phyloP scores from a whole-genome alignment of 2,329 filamentous ascomycete genomes.

The Neonectria sp. region DNA sequence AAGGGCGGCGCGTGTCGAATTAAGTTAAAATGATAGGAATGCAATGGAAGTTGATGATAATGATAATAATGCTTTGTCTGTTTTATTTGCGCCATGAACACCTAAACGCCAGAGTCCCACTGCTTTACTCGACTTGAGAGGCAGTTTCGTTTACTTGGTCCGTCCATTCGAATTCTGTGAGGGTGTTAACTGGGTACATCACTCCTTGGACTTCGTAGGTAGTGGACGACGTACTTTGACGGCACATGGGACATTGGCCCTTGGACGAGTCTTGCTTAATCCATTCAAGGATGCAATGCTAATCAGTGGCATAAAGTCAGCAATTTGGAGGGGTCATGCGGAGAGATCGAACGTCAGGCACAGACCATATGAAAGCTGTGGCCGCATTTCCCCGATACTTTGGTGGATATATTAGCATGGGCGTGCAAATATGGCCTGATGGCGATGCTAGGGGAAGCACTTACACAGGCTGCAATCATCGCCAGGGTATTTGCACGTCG shows the following conservation, averaged over 20 bases:
- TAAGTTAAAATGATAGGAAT: not conserved
- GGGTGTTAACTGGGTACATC: constrained; percentile 25
- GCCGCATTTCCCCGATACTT: constrained; percentile 95
- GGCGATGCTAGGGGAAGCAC: constrained; percentile 51
- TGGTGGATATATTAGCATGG: constrained; percentile 36
- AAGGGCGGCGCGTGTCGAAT: not conserved
- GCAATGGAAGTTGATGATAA: not conserved
- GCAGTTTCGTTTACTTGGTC: constrained; percentile 53
- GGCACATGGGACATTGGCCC: constrained; percentile 97
- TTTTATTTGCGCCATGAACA: constrained; percentile 39
- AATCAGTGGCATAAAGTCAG: constrained; percentile 37
- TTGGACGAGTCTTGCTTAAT: constrained; percentile 95
- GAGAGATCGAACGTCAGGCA: constrained; percentile 18
- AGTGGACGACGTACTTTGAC: constrained; percentile 77
- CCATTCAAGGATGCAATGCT: constrained; percentile 98
- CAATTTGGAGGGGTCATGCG: constrained; percentile 25
- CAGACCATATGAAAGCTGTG: constrained; percentile 97
- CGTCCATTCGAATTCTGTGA: constrained; percentile 59
- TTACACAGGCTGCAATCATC: constrained; percentile 93
- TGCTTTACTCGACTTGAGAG: constrained; percentile 47
- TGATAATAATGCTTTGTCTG: constrained; percentile 16
- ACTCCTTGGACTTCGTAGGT: not conserved
- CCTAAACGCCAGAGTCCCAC: constrained; percentile 37
- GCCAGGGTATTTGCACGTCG: constrained; percentile 97
- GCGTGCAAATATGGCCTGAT: constrained; percentile 34